Base-by-base conservation (phyloP, 1,139 yeast genomes). In the Suhomyces yuchorum region DNA sequence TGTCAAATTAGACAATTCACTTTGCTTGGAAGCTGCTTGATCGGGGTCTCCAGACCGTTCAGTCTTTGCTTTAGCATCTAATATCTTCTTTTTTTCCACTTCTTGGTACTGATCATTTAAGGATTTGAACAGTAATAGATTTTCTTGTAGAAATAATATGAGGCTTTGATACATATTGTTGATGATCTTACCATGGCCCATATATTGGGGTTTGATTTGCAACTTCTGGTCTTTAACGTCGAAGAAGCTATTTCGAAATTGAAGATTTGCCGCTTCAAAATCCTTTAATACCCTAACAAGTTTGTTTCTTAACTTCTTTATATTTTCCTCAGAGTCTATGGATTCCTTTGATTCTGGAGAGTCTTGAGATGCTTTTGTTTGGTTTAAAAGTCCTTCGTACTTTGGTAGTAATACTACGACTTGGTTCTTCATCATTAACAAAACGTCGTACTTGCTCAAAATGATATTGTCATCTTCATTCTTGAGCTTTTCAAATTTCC, bases 401-500 rank as follows among this genome's bases (percentile, higher is more conserved):
- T 62, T 65, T 6, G 71, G 68, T 22, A 74, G 49, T n/a, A 68
- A 56, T 14, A 54, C 51, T 3, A 56, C 61, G 17, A 80, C 63
- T 48, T 72, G 74, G 11, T 50, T 52, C 50, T 71, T 75, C 11
- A 74, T 56, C 2, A 68, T 53, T 26, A 70, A 54, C 43, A 78
- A 61, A 12, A 67, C 65, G 37, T 67, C 67, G 53, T 71, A 74
- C 19, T 39, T 24, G 24, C 36, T 22, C 37, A 43, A 30, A 6
- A 38, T 42, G 5, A 42, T 38, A 19, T 42, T 42, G 4, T 36
- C 44, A n/a, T 38, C 44, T 11, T 30, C 37, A 22, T 56, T 57
- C 2, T 54, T 57, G 2, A 65, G 34, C 40, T 80, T 84, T 22
- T 63, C 65, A n/a, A 78, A 73, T 51, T 84, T 81, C 57, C 82